A percentile compares a stretch with the other conserved stretches of the same genome.
These are phyloP conservation scores for Kurtzmaniella quercitrusa DNA, from an alignment of 1,139 yeast genomes.

Conservation along the genomic window DNA sequence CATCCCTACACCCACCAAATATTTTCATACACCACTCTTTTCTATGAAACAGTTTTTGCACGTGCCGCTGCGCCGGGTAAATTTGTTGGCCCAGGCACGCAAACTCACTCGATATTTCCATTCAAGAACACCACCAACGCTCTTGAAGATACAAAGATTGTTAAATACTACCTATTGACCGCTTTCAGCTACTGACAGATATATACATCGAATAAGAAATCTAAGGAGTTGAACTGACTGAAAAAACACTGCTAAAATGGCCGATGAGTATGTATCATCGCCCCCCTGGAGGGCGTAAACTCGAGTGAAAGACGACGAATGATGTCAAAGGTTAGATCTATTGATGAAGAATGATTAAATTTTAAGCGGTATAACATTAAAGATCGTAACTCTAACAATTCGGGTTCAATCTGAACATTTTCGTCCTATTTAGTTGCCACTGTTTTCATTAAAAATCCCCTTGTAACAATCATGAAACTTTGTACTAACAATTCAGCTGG, in stretches of 20 bases:
- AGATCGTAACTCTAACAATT: too few species aligned
- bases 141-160: neutral
- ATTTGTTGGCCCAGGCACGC: conserved; percentile 2
- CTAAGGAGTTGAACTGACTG: neutral
- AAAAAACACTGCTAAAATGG: conserved; percentile 1
- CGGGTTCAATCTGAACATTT: too few species aligned
- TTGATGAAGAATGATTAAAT: too few species aligned
- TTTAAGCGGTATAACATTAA: too few species aligned
- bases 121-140: neutral
- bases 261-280: conserved; percentile 3
- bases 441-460: neutral
- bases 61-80: conserved; percentile 1
- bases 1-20: neutral
- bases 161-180: neutral
- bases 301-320: neutral
- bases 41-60: neutral
- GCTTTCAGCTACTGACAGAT: neutral
- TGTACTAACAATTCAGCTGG: conserved; percentile 44
- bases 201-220: neutral
- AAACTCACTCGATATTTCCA: neutral
- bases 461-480: too few species aligned
- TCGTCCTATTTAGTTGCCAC: neutral
- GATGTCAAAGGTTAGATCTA: too few species aligned
- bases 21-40: neutral
- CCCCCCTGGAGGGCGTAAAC: neutral